These are phyloP conservation scores for Fusarium sp. DNA, from an alignment of 2,329 filamentous ascomycete genomes.

Conservation along the genomic window DNA sequence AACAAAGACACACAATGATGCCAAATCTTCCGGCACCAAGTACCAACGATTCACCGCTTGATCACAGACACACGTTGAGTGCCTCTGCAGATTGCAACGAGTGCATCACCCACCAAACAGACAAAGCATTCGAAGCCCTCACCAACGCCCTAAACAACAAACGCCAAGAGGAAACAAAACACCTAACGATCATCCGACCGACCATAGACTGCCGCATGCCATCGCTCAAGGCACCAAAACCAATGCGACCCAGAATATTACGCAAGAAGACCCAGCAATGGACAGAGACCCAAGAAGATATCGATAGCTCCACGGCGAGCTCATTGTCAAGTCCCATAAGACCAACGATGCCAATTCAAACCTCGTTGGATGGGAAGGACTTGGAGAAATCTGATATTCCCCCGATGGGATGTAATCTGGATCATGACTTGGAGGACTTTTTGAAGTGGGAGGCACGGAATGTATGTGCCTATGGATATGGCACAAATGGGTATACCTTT, in stretches of 20 bases:
- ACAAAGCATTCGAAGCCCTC: constrained; percentile 12
- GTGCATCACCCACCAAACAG: neutral
- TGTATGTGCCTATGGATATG: constrained; percentile 18
- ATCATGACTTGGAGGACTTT: constrained; percentile 13
- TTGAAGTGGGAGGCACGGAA: constrained; percentile 12
- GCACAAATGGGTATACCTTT: neutral
- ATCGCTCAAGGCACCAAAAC: constrained; percentile 3
- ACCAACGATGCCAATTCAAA: neutral
- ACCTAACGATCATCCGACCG: neutral
- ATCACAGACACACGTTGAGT: neutral
- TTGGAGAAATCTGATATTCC: neutral
- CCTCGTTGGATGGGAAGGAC: neutral
- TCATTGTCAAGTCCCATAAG: constrained; percentile 1
- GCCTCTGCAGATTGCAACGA: neutral
- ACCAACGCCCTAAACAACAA: neutral
- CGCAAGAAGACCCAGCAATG: constrained; percentile 2
- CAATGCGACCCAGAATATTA: constrained; percentile 2
- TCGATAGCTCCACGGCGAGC: neutral
- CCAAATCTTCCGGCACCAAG: neutral
- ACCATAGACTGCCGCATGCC: neutral
- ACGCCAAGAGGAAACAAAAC: neutral
- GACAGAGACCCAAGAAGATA: neutral
- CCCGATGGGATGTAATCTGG: constrained; percentile 9
- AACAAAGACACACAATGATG: neutral
- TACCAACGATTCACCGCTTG: rapidly evolving